Evolutionary conservation across 192 early-diverging fungal species (phyloP), one percentile per base, ranked within the genome.

Genomic region (Endogone sp.): DNA sequence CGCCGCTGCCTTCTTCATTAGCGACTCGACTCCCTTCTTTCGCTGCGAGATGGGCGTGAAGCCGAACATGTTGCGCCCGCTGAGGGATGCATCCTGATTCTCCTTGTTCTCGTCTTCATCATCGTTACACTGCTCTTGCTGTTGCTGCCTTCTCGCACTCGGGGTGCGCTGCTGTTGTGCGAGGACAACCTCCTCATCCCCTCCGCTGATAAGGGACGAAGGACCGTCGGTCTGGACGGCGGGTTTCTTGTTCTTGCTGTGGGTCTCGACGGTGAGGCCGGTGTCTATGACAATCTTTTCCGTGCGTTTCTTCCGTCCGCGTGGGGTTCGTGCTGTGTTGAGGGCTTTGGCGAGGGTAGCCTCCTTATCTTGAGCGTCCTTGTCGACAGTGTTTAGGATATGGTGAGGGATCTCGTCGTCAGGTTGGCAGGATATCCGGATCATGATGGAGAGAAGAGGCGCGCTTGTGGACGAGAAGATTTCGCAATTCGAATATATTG

Each of bases 321-420:
- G 55, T 1, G 8, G 60, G 22, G 24, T 28, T 29, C 32, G 29
- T 2, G 30, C 21, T 25, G 62, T 70, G 8, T 57, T 66, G 4
- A 69, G 29, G 21, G 56, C 70, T 55, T 66, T 75, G 10, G 76
- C 75, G 6, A 82, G 26, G 11, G 55, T 60, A 2, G 69, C 63
- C 67, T 85, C 83, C 21, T 68, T 22, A 22, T 73, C 67, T 9
- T 74, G 78, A 49, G 71, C 65, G 60, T 71, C 62, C 2, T 10
- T n/a, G 22, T 65, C 37, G 3, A 85, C 75, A 3, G 22, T 59
- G 28, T 67, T 75, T 30, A 65, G 68, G 69, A 85, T 78, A 62
- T 82, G 81, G 10, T 71, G 62, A 10, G 77, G 71, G 29, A 82
- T 82, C 66, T 79, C 83, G 32, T 85, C 79, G 26, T 78, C 37